phyloP scores from a whole-genome alignment of 176 grass and related monocot species.

The Aegilops sharonensis region DNA sequence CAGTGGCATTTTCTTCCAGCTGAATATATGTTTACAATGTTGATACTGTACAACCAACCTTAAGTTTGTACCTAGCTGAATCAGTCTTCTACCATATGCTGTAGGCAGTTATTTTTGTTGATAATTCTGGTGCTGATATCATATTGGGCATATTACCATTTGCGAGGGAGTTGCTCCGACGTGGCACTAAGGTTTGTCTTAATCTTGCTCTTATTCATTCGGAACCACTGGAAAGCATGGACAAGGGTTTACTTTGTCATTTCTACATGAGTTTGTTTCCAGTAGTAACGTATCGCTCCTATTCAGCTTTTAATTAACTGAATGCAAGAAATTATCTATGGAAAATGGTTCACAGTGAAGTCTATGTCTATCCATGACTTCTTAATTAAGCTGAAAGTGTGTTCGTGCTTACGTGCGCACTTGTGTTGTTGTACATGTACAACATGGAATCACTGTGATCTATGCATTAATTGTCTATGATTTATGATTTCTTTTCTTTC shows the following conservation, averaged over 20 bases:
- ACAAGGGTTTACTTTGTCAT: background rate
- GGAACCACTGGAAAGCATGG: background rate
- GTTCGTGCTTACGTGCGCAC: background rate
- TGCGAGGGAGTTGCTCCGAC: constrained; percentile 89
- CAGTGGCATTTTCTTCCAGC: background rate
- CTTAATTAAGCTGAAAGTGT: background rate
- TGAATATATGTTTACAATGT: background rate
- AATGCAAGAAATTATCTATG: background rate
- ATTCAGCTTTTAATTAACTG: background rate
- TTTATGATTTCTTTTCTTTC: constrained; percentile 13
- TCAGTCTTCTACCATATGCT: constrained; percentile 17
- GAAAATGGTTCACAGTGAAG: background rate
- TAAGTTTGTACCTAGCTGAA: constrained; percentile 26
- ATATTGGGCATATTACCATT: constrained; percentile 93
- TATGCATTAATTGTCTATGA: background rate
- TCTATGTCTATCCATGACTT: background rate
- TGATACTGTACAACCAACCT: background rate
- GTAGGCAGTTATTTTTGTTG: constrained; percentile 97
- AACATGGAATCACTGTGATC: background rate
- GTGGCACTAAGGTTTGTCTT: constrained; percentile 78
- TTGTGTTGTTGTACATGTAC: background rate
- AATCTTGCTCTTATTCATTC: background rate
- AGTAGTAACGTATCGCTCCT: background rate
- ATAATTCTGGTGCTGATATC: constrained; percentile 98
- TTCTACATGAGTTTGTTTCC: background rate